Base-by-base conservation (phyloP, 116 monocot genomes). In the Papilionanthe hybrid region DNA sequence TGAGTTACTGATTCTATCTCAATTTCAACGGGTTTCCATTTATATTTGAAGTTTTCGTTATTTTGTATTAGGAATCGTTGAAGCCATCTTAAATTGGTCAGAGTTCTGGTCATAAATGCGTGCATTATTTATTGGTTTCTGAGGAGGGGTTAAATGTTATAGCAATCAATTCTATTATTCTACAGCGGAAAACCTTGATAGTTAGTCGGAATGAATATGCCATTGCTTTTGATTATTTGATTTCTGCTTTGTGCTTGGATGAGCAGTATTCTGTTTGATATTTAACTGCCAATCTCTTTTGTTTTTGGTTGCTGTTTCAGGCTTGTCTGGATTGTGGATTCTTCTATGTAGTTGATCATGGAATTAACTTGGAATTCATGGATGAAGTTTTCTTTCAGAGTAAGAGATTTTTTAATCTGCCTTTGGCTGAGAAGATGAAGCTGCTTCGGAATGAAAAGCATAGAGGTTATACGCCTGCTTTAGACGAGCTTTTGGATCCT, bases 261-360 rank as follows among this genome's bases (percentile, higher is more conserved):
- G 25, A 65, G 65, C 65, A 27, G 27, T 10, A 65, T 27, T 65
- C 23, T 65, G 11, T 23, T 65, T 65, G 8, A 8, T 65, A 9
- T 10, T 25, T 65, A 65, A 65, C 65, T 73, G 73, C 17, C 2
- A 1, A 15, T 42, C 44, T 73, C 2, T 47, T 29, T 23, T 45
- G 18, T 66, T 76, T 30, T 76, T 55, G 56, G 45, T 49, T 23
- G 28, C 19, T 81, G 23, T 66, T 65, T 55, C 83, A 96, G 96
- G 96, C 96, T 77, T 96, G 92, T 75, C 42, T 87, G 32, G 96
- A 96, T 79, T 93, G 79, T 82, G 93, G 96, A 63, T 96, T 96
- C 76, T 96, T 96, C 80, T 91, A 93, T 79, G 83, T 93, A 43
- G 71, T 90, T 13, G 89, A 96, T 63, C 96, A 96, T 72, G 96